Evolutionary conservation across 1,284 basidiomycete species (phyloP), one percentile per base, ranked within the genome.

Genomic region (Thecaphora thlaspeos): DNA sequence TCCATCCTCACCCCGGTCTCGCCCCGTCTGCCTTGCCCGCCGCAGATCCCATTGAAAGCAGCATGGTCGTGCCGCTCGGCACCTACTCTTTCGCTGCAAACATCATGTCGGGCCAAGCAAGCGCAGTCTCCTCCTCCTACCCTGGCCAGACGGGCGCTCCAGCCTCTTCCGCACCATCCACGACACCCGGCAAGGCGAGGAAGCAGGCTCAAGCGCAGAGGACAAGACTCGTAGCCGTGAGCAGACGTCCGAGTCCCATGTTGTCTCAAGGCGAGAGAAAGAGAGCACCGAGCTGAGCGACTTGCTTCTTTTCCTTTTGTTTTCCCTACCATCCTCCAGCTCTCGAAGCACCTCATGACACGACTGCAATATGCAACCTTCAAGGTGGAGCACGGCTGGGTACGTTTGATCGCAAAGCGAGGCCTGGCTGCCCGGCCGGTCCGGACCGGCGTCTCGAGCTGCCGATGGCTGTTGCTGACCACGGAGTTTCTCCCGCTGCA

Each of bases 311-410:
- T 39, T 32, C 15, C 3, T 32, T 26, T 40, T 28, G 5, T n/a
- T n/a, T n/a, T n/a, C n/a, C n/a, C n/a, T n/a, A n/a, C n/a, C n/a
- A 8, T 21, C 26, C 36, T 7, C 21, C 51, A 73, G 70, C 51
- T 74, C 23, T 69, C 70, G 9, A 54, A 65, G 23, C 61, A 66
- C 43, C 46, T 75, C 30, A 65, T 64, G 37, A 72, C 68, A 9
- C 44, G 73, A 21, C 53, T 75, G 28, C 73, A 70, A 45, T 75
- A 73, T 32, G 73, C 71, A 19, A 61, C 64, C 41, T 73, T 75
- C 61, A 75, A 75, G 55, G 70, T 75, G 15, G 70, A 75, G 46
- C 68, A 75, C 49, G 73, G 73, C 21, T 75, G 73, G 73, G 66
- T 69, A 55, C 56, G 67, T 55, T 17, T n/a, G n/a, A n/a, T n/a